These are phyloP conservation scores for Triglochin maritima DNA, from an alignment of 106 monocot genomes.

Conservation along the genomic window DNA sequence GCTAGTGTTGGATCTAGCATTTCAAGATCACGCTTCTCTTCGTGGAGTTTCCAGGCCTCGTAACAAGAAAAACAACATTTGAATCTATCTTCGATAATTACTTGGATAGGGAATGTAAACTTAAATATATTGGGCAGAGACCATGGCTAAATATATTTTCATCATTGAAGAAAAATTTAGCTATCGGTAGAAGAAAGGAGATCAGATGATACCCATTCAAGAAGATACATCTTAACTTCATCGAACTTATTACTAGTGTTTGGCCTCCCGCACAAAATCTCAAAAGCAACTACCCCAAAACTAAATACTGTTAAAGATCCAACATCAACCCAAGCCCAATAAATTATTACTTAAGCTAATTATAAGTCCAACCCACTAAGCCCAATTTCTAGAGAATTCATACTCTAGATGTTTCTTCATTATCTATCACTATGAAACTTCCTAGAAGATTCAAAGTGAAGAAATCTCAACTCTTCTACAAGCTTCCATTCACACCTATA, in stretches of 20 bases:
- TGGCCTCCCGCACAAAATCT: constrained; percentile 52
- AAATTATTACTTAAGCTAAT: too few relatives aligned
- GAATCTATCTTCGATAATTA: neutral
- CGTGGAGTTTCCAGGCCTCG: neutral
- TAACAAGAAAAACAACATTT: neutral
- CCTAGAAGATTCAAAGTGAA: too few relatives aligned
- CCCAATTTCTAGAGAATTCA: too few relatives aligned
- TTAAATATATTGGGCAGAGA: neutral
- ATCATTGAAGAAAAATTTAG: neutral
- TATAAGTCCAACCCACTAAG: too few relatives aligned
- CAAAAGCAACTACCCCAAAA: constrained; percentile 61
- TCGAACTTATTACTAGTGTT: constrained; percentile 36
- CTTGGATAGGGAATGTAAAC: neutral
- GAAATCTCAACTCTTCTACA: too few relatives aligned
- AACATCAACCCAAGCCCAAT: too few relatives aligned
- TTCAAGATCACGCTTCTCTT: neutral
- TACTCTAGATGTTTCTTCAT: too few relatives aligned
- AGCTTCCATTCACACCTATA: too few relatives aligned
- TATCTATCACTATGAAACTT: too few relatives aligned
- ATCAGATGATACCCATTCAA: constrained; percentile 56
- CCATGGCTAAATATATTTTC: neutral
- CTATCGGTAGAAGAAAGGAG: neutral
- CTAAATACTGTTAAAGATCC: too few relatives aligned
- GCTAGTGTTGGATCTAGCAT: neutral
- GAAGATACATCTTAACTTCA: constrained; percentile 48